A percentile compares a stretch with the other conserved stretches of the same genome.
phyloP scores from a whole-genome alignment of 441 rosid genomes.

The Sinapis alba region DNA sequence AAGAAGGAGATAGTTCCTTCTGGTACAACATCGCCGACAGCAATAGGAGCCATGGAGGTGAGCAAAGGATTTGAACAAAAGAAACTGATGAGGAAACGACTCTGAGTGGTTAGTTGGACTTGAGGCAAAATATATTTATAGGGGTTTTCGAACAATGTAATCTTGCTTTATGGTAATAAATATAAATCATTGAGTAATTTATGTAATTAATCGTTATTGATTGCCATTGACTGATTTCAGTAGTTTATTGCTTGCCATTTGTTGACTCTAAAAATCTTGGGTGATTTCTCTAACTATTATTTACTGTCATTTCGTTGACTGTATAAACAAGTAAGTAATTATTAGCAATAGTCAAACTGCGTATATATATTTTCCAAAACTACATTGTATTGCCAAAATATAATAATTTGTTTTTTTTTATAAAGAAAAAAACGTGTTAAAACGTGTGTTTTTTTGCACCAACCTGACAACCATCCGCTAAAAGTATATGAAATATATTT shows the following conservation, averaged over 20 bases:
- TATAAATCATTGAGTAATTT: background rate
- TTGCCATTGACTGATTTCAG: background rate
- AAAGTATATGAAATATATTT: no score
- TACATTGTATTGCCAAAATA: background rate
- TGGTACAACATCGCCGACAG: slow-evolving; percentile 66
- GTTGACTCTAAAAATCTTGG: background rate
- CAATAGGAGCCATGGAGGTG: slow-evolving; percentile 76
- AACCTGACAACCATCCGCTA: background rate
- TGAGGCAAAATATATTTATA: background rate
- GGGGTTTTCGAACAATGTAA: background rate
- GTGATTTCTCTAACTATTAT: background rate
- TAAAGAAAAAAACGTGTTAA: background rate
- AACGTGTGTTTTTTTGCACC: background rate
- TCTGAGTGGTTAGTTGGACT: background rate
- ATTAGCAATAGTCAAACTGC: background rate
- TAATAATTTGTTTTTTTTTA: background rate
- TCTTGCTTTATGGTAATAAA: background rate
- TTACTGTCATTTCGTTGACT: background rate
- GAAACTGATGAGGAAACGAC: background rate
- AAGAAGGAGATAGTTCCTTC: slow-evolving; percentile 83
- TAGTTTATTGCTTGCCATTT: background rate
- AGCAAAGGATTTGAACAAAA: background rate
- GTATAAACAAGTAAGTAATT: background rate
- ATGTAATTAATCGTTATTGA: background rate
- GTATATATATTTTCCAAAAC: background rate